Conservation (phyloP, 2,329 filamentous ascomycete species). For the Seiridium cupressi region DNA sequence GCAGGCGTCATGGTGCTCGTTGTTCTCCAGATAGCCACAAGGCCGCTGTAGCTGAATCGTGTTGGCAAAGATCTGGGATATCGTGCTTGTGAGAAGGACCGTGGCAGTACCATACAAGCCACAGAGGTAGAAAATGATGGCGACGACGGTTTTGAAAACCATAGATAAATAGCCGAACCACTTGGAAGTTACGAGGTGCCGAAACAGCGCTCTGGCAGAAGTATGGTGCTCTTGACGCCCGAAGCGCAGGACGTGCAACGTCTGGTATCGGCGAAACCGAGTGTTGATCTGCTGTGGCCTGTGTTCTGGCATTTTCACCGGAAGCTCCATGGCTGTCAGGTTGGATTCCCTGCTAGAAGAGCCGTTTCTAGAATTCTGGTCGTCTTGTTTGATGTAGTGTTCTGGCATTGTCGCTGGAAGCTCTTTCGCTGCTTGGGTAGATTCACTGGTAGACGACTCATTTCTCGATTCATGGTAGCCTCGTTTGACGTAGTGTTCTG, state of each 20-base stretch:
- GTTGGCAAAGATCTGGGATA: background rate
- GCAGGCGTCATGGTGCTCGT: slow-evolving; percentile 23
- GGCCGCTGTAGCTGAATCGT: slow-evolving; percentile 14
- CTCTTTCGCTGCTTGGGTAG: too few relatives aligned
- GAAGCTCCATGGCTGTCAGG: too few relatives aligned
- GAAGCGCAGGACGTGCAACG: background rate
- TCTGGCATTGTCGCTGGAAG: too few relatives aligned
- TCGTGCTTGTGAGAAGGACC: background rate
- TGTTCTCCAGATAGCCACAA: slow-evolving; percentile 19
- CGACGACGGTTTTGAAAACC: background rate
- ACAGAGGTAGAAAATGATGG: background rate
- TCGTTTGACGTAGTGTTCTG: too few relatives aligned
- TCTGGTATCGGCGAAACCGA: background rate
- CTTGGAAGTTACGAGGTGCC: too few relatives aligned
- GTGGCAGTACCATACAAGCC: background rate
- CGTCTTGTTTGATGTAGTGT: too few relatives aligned
- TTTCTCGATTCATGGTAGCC: too few relatives aligned
- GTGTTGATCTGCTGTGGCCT: too few relatives aligned
- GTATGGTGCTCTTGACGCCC: background rate
- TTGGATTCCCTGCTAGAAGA: too few relatives aligned
- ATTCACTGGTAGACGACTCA: too few relatives aligned
- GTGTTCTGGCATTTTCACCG: too few relatives aligned
- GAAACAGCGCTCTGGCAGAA: background rate
- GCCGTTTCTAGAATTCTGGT: too few relatives aligned
- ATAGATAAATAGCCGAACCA: background rate